Evolutionary conservation across 176 grass and related monocot genomes (phyloP).

Genomic region (Chloris gayana): DNA sequence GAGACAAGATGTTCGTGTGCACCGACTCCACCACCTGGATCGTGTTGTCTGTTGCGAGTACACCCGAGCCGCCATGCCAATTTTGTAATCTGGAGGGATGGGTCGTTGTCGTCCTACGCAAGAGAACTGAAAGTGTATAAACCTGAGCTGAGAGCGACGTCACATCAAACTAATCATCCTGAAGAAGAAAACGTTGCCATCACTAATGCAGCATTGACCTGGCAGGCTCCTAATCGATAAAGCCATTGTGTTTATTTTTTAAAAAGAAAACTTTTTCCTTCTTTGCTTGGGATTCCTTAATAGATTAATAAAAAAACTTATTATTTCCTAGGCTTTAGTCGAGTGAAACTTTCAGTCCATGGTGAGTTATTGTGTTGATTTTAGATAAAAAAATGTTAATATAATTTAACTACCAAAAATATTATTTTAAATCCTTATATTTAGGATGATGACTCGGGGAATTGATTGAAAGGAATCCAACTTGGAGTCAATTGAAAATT

Average conservation of each 20-base stretch:
- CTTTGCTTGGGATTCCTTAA: background rate
- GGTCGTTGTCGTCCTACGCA: background rate
- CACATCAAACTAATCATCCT: conserved; percentile 9
- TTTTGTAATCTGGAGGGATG: conserved; percentile 5
- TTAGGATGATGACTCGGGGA: too few relatives aligned
- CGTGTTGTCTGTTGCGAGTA: conserved; percentile 34
- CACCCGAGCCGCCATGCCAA: background rate
- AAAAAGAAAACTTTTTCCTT: background rate
- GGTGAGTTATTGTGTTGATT: too few relatives aligned
- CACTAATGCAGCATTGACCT: background rate
- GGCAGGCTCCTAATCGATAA: conserved; percentile 12
- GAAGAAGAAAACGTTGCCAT: background rate
- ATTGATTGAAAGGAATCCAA: too few relatives aligned
- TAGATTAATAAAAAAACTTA: too few relatives aligned
- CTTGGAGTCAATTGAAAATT: too few relatives aligned
- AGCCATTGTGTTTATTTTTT: conserved; percentile 1
- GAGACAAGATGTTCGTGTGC: conserved; percentile 33
- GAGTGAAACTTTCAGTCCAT: too few relatives aligned
- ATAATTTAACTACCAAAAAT: too few relatives aligned
- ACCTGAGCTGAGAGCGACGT: conserved; percentile 30
- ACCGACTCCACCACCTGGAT: conserved; percentile 45
- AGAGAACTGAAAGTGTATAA: conserved; percentile 10
- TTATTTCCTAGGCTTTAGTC: too few relatives aligned
- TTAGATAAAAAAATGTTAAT: too few relatives aligned
- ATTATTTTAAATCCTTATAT: too few relatives aligned